Percentiles rank a stretch among this genome's conserved stretches.
Conservation (phyloP, 306 rosid species). For the Quercus parvula region DNA sequence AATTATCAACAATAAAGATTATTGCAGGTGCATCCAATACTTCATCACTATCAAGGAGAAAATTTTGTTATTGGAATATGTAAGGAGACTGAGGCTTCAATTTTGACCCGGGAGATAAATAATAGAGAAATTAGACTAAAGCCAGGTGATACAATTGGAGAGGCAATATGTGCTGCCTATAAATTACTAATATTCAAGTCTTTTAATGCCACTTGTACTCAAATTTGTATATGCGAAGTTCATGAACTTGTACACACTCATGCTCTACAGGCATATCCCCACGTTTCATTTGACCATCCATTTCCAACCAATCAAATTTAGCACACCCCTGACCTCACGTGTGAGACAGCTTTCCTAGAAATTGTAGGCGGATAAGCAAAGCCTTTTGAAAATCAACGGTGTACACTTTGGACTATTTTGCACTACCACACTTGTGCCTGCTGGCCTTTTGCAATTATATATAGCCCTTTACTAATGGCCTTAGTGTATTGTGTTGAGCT, state of each 20-base stretch:
- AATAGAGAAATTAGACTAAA: too few species aligned
- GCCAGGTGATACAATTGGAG: too few species aligned
- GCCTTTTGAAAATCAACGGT: neutral
- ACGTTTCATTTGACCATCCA: conserved; percentile 21
- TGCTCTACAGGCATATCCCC: neutral
- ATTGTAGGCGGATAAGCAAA: neutral
- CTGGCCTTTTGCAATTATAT: neutral
- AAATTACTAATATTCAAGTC: too few species aligned
- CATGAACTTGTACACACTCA: neutral
- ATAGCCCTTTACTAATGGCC: neutral
- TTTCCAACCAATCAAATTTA: neutral
- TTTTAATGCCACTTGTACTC: neutral
- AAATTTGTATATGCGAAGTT: neutral
- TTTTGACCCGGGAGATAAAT: too few species aligned
- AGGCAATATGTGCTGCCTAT: too few species aligned
- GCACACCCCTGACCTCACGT: neutral
- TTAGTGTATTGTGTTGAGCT: neutral
- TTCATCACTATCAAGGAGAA: too few species aligned
- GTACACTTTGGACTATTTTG: conserved; percentile 1
- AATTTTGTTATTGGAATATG: too few species aligned
- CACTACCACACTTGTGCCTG: neutral
- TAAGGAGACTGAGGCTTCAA: too few species aligned
- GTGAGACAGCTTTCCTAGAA: neutral
- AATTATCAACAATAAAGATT: too few species aligned
- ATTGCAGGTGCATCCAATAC: too few species aligned